Evolutionary conservation across 2,329 filamentous ascomycete genomes (phyloP), one percentile per base, ranked within the genome.

Genomic region (Fusarium neocosmosporiellum): DNA sequence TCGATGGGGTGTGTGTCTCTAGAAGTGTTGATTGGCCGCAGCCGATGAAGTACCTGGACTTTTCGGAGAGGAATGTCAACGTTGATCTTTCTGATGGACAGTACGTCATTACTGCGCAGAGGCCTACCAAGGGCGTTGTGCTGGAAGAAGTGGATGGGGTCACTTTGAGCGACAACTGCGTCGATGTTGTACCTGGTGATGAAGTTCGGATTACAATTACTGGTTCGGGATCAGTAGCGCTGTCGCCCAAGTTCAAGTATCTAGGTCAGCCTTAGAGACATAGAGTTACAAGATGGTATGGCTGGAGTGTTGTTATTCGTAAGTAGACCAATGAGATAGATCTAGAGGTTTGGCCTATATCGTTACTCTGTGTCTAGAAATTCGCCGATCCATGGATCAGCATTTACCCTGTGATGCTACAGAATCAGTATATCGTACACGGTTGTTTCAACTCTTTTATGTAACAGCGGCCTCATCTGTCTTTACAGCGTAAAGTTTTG

Each of bases 11-110:
- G 20, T 77, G 84, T 18, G 76, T 88, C 2, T 83, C 87, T 5
- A 80, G 84, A 16, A 87, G 88, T 65, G 82, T 84, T 14, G 87
- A 88, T 33, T 92, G 90, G 89, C 89, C 89, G 1, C 87, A 91
- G 55, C 90, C 90, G 1, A 71, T 91, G 59, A 92, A 92, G 79
- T 91, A 90, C 69, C 78, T 90, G 2, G 84, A 87, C 69, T 81
- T 91, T 46, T 78, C 82, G 14, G 80, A 85, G 41, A 84, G 86
- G 29, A 76, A 71, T 2, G 63, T 81, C 13, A 43, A 80, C 1
- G 77, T 89, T 13, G 75, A 74, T 11, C 74, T 84, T 1, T 36
- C 54, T 0, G 10, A 67, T 2, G 67, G 73, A 9, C 66, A 69
- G 36, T 77, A 53, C 10, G n/a, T 69, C 59, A 73, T 83, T 18